phyloP scores from a whole-genome alignment of 1,284 basidiomycete species.

The Lentinus polychrous region DNA sequence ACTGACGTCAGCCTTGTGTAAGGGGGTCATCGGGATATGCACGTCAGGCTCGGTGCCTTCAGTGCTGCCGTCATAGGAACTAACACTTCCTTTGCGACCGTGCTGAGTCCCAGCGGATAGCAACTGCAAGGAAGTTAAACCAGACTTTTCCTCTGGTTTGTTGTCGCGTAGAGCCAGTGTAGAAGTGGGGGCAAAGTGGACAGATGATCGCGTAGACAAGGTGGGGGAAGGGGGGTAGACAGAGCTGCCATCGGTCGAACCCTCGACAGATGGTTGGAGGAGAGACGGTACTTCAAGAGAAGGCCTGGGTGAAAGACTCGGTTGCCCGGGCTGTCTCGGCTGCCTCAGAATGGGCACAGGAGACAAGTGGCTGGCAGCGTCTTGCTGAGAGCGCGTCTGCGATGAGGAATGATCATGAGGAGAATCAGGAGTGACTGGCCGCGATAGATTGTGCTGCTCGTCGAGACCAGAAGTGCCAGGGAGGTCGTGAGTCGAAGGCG shows the following conservation, averaged over 20 bases:
- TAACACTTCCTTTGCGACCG: constrained; percentile 38
- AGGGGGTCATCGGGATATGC: constrained; percentile 20
- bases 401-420: constrained; percentile 15
- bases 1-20: constrained; percentile 21
- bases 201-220: constrained; percentile 54
- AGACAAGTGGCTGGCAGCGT: constrained; percentile 17
- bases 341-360: constrained; percentile 17
- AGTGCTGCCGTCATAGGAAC: constrained; percentile 28
- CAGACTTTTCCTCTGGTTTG: constrained; percentile 53
- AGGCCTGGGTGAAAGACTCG: constrained; percentile 7
- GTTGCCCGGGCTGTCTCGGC: not conserved
- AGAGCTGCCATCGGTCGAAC: constrained; percentile 34
- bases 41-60: constrained; percentile 35
- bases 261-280: constrained; percentile 10
- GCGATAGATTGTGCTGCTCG: not conserved
- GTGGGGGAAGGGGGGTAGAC: constrained; percentile 63
- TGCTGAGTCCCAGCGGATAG: constrained; percentile 41
- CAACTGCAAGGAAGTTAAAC: constrained; percentile 48
- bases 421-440: constrained; percentile 9
- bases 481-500: constrained; percentile 7
- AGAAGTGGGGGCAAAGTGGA: constrained; percentile 43
- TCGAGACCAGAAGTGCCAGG: constrained; percentile 1
- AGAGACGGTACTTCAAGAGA: constrained; percentile 12
- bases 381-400: constrained; percentile 20
- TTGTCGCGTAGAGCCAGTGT: constrained; percentile 65